A percentile compares a stretch with the other conserved stretches of the same genome.
Conservation (phyloP, 164 flowering plant genomes). For the Aristolochia contorta region DNA sequence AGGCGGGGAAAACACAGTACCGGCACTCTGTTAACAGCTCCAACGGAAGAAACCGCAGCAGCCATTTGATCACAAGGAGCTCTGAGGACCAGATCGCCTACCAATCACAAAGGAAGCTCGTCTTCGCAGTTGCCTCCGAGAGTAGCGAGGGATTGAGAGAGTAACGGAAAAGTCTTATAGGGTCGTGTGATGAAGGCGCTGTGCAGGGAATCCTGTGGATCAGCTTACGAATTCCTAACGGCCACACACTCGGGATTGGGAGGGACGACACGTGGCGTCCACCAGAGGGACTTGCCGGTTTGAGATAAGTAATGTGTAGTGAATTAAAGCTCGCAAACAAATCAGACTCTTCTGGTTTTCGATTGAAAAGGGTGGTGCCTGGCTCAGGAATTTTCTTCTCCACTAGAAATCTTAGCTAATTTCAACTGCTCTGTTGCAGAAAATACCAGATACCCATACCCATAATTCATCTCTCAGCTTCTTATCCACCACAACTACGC, state of each 20-base stretch:
- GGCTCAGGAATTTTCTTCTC: not conserved
- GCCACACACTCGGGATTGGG: conserved; percentile 35
- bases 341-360: not conserved
- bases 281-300: not conserved
- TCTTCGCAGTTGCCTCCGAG: not conserved
- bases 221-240: conserved; percentile 15
- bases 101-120: not conserved
- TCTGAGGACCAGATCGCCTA: not conserved
- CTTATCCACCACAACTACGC: no score
- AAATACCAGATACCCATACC: no score
- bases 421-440: not conserved
- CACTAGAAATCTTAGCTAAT: not conserved
- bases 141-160: not conserved
- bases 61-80: conserved; percentile 16
- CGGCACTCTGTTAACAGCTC: conserved; percentile 29
- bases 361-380: not conserved
- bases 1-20: conserved; percentile 17
- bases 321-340: not conserved
- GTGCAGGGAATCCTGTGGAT: conserved; percentile 9
- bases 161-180: conserved; percentile 4
- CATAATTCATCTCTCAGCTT: no score
- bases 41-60: conserved; percentile 30
- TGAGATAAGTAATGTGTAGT: not conserved
- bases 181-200: not conserved
- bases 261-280: conserved; percentile 20